Base-by-base conservation (phyloP, 495 filamentous ascomycete species). In the Aspergillus sclerotiicarbonarius region DNA sequence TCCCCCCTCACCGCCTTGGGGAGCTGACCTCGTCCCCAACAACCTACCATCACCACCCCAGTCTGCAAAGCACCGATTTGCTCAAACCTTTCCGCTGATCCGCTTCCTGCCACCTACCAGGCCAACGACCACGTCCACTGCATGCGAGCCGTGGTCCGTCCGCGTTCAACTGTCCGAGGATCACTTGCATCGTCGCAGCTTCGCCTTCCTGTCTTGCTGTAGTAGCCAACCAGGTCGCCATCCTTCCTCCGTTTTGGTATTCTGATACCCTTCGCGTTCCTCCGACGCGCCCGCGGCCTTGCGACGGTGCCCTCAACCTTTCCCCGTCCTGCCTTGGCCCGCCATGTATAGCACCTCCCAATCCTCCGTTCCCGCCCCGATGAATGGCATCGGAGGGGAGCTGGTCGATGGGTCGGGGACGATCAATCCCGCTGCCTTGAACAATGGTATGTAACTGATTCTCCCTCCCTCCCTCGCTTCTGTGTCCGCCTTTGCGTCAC, bases 391-490 rank as follows among this genome's bases (percentile, higher is more conserved):
- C 60, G 83, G 77, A 69, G 80, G 77, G 57, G 83, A 81, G 66
- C 80, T 86, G 60, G 80, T 87, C 62, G 88, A 91, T 80, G 83
- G 84, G 58, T 86, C 85, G 56, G 87, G 87, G 35, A 92, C 89
- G 53, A 92, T 92, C 74, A 88, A 92, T 71, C 89, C 89, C 57
- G 87, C 87, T 29, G 87, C 86, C 13, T 71, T 89, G 74, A 87
- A 84, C 45, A 74, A 81, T 60, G 81, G 85, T 87, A 84, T 67
- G 78, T 75, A 31, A 48, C 33, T 37, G 33, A 8, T 58, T 35
- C 2, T 50, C 20, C 15, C 25, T 25, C 12, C 16, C 21, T 50
- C 47, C 29, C 2, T 51, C 20, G 12, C 25, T 25, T 5, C 16
- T 21, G 32, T 25, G 9, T 49, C 8, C 46, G 25, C 16, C 15